Percentiles rank a stretch among this genome's conserved stretches.
Evolutionary conservation across 345 rosid genomes (phyloP).

Genomic region (Eucalyptus grandis): DNA sequence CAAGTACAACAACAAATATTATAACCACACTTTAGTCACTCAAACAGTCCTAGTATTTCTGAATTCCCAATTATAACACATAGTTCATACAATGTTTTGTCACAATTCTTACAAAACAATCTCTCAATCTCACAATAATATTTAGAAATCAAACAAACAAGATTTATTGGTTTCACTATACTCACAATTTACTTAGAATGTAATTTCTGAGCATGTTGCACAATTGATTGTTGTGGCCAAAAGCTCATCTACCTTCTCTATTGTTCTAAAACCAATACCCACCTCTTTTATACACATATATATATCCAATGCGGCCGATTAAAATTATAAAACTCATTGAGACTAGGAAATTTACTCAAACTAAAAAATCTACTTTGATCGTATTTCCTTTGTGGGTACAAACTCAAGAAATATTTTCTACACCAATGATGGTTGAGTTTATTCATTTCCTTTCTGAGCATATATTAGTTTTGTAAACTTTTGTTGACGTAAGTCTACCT

Average conservation of each 20-base stretch:
- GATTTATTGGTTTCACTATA: neutral
- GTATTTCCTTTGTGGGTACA: neutral
- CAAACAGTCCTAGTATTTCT: fast-evolving
- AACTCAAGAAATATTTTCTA: no score
- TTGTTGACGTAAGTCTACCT: neutral
- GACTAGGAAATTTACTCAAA: neutral
- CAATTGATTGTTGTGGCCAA: neutral
- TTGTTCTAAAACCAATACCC: no score
- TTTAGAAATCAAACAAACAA: no score
- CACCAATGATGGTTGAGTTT: neutral
- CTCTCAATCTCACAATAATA: neutral
- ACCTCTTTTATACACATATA: no score
- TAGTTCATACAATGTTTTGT: neutral
- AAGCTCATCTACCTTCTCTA: no score
- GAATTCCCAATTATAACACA: neutral
- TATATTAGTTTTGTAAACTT: neutral
- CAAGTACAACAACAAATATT: neutral
- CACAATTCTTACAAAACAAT: neutral
- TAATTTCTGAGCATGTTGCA: neutral
- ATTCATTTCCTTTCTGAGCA: neutral
- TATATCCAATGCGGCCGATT: neutral
- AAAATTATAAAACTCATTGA: neutral
- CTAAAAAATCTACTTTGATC: neutral
- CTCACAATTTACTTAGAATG: neutral
- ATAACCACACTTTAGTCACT: neutral